Evolutionary conservation across 352 stramenopile genomes (phyloP).

Genomic region (Globisporangium abappressorium): DNA sequence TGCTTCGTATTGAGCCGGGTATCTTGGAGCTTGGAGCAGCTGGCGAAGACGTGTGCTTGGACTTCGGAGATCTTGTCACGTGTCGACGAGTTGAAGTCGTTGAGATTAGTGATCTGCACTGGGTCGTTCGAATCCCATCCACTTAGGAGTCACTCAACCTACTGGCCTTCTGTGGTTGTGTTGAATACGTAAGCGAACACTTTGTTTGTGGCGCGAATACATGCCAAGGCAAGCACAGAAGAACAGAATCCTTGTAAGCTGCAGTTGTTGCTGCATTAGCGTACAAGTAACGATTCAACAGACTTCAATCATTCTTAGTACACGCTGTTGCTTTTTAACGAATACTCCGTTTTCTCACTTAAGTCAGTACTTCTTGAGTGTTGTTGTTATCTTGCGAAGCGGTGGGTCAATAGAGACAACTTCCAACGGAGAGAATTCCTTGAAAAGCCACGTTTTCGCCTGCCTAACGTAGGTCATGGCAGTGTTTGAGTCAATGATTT

Average conservation of each 20-base stretch:
- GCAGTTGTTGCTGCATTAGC: conserved; percentile 3
- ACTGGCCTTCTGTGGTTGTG: no score
- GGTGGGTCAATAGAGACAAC: not conserved
- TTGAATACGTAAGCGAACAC: no score
- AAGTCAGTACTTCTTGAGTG: conserved; percentile 9
- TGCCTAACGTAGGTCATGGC: not conserved
- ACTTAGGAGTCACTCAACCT: no score
- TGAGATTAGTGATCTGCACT: no score
- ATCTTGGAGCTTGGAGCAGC: no score
- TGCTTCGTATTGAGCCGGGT: no score
- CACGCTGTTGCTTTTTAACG: conserved; percentile 33
- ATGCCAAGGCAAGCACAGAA: conserved; percentile 33
- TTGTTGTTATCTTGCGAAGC: not conserved
- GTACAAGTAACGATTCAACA: conserved; percentile 25
- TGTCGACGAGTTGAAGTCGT: no score
- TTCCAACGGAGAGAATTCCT: not conserved
- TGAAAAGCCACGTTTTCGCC: not conserved
- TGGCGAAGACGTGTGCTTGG: no score
- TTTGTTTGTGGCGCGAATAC: no score
- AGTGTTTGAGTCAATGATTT: not conserved
- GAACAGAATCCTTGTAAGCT: conserved; percentile 33
- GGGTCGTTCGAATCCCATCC: no score
- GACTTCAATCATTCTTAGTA: conserved; percentile 24
- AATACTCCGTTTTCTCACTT: conserved; percentile 21
- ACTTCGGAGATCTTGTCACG: no score